Percentiles rank a stretch among this genome's conserved stretches.
Evolutionary conservation across 805 yeast species (phyloP).

Genomic region (Ogataea zsoltii): DNA sequence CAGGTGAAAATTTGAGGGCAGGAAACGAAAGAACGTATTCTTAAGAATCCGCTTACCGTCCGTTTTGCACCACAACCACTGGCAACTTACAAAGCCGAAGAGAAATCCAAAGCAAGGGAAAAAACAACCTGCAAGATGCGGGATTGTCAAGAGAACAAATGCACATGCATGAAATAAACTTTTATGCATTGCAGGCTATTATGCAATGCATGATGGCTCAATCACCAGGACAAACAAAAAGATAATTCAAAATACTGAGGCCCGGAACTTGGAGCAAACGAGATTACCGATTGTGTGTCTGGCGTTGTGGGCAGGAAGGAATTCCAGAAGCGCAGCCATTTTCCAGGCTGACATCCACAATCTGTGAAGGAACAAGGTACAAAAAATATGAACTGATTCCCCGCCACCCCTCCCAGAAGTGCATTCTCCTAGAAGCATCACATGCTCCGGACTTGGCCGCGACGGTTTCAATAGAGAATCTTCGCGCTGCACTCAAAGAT

Average conservation of each 20-base stretch:
- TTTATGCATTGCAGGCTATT: background rate
- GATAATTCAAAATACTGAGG: background rate
- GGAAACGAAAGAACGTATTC: background rate
- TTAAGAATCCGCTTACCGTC: background rate
- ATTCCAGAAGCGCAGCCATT: too few species aligned
- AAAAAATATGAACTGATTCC: too few species aligned
- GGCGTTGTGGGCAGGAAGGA: too few species aligned
- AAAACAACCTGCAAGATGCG: background rate
- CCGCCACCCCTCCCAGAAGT: too few species aligned
- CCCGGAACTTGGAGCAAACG: background rate
- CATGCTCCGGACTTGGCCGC: too few species aligned
- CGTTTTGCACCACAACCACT: conserved; percentile 1
- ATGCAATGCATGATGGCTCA: conserved; percentile 1
- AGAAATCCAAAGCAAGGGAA: conserved; percentile 8
- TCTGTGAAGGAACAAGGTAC: too few species aligned
- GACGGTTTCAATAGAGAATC: too few species aligned
- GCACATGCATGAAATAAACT: background rate
- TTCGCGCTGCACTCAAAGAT: too few species aligned
- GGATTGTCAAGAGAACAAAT: background rate
- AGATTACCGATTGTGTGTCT: too few species aligned
- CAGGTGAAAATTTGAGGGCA: too few species aligned
- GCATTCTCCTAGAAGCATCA: too few species aligned
- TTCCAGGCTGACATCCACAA: too few species aligned
- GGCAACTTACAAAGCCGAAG: conserved; percentile 5
- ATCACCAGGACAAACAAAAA: background rate